Evolutionary conservation across 345 rosid genomes (phyloP).

Genomic region (Salix exigua): DNA sequence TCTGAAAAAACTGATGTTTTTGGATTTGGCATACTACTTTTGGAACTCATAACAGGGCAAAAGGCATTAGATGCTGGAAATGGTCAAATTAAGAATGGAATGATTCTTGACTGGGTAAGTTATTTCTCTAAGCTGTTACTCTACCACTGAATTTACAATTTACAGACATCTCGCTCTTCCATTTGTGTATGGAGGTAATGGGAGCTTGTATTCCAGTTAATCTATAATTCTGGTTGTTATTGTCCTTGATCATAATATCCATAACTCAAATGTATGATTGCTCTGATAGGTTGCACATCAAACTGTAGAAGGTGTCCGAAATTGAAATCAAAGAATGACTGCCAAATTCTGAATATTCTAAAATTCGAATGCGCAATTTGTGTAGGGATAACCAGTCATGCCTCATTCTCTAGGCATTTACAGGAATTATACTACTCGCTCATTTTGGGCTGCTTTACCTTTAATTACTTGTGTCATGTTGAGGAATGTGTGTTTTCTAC

Average conservation of each 20-base stretch:
- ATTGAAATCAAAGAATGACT: neutral
- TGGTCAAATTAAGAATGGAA: conserved; percentile 83
- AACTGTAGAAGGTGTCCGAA: neutral
- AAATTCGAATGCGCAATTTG: neutral
- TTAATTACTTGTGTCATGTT: neutral
- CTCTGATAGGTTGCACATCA: neutral
- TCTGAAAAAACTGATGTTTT: conserved; percentile 94
- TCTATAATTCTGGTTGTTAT: neutral
- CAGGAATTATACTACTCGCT: neutral
- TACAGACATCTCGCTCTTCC: neutral
- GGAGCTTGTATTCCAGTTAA: neutral
- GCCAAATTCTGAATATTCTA: neutral
- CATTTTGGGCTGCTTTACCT: neutral
- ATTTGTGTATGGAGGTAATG: neutral
- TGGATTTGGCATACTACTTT: conserved; percentile 85
- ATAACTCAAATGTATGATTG: neutral
- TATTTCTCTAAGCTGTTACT: neutral
- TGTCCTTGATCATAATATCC: no score
- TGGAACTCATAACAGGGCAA: conserved; percentile 94
- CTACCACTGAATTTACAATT: neutral
- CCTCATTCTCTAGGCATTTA: neutral
- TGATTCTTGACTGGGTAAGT: conserved; percentile 83
- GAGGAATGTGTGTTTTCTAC: neutral
- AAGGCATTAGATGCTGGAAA: conserved; percentile 81
- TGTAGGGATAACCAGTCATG: neutral